phyloP scores from a whole-genome alignment of 2,329 filamentous ascomycete species.

The Fusarium nodosum region DNA sequence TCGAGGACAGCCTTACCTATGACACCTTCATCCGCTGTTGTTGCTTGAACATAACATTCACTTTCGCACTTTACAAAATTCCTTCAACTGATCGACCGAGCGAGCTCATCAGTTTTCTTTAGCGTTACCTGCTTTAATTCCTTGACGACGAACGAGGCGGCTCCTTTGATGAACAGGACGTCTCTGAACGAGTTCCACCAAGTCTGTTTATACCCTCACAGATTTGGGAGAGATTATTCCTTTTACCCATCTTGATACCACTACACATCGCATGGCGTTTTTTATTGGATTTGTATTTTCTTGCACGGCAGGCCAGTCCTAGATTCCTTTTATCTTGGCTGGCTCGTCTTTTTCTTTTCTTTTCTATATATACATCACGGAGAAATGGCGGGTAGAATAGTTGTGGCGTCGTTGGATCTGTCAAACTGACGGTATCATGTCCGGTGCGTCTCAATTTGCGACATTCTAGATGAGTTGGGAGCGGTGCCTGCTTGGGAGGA shows the following conservation, averaged over 20 bases:
- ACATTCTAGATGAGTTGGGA: conserved; percentile 27
- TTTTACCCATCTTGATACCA: conserved; percentile 50
- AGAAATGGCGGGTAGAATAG: conserved; percentile 33
- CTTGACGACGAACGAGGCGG: conserved; percentile 47
- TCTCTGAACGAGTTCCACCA: conserved; percentile 44
- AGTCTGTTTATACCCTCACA: conserved; percentile 39
- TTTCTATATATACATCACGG: conserved; percentile 19
- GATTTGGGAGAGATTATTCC: conserved; percentile 40
- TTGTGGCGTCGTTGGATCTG: conserved; percentile 27
- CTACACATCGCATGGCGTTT: conserved; percentile 51
- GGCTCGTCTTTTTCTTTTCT: conserved; percentile 4
- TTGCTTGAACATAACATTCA: conserved; percentile 35
- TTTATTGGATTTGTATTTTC: conserved; percentile 25
- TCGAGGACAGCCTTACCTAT: conserved; percentile 54
- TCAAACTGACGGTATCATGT: conserved; percentile 6
- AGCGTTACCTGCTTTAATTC: conserved; percentile 43
- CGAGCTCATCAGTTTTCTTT: conserved; percentile 25
- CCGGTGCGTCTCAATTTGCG: conserved; percentile 13
- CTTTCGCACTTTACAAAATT: conserved; percentile 11
- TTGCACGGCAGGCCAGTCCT: conserved; percentile 19
- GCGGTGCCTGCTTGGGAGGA: conserved; percentile 19
- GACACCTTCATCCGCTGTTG: conserved; percentile 50
- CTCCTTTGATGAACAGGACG: conserved; percentile 45
- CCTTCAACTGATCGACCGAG: conserved; percentile 28
- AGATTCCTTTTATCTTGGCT: background rate